Evolutionary conservation across 1,139 yeast genomes (phyloP).

Genomic region (Pneumocystis canis): DNA sequence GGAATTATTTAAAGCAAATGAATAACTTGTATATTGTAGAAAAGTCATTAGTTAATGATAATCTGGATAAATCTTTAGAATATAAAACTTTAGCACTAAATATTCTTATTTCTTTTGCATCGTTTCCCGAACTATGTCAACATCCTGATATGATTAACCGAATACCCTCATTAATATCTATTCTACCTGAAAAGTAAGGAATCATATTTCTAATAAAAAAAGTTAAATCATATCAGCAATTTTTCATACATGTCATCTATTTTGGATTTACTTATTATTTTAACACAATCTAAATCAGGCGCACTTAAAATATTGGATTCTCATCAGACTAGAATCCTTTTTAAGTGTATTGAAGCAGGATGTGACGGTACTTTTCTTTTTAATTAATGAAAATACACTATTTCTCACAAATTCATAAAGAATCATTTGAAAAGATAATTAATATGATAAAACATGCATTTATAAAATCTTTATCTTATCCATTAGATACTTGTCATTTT

Average conservation of each 20-base stretch:
- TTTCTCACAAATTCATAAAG: not conserved
- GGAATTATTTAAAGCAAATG: not conserved
- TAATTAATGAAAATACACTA: not conserved
- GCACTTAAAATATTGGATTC: not conserved
- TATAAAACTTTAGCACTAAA: slow-evolving; percentile 6
- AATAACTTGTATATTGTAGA: not conserved
- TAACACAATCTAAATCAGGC: not conserved
- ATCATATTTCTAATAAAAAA: not conserved
- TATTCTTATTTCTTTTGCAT: slow-evolving; percentile 6
- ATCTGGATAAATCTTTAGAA: not conserved
- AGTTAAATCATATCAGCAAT: not conserved
- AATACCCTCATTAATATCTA: slow-evolving; percentile 2
- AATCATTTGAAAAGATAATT: not conserved
- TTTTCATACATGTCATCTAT: not conserved
- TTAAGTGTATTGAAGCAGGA: not conserved
- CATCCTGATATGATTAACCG: slow-evolving; percentile 3
- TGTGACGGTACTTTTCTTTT: not conserved
- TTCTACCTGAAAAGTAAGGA: not conserved
- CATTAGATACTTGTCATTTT: not conserved
- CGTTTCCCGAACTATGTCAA: not conserved
- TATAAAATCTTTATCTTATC: not conserved
- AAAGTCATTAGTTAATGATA: not conserved
- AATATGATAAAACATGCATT: not conserved
- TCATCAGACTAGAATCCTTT: not conserved
- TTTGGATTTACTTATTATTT: not conserved